Conservation (phyloP, 106 monocot species). For the Dendrobium huoshanense region DNA sequence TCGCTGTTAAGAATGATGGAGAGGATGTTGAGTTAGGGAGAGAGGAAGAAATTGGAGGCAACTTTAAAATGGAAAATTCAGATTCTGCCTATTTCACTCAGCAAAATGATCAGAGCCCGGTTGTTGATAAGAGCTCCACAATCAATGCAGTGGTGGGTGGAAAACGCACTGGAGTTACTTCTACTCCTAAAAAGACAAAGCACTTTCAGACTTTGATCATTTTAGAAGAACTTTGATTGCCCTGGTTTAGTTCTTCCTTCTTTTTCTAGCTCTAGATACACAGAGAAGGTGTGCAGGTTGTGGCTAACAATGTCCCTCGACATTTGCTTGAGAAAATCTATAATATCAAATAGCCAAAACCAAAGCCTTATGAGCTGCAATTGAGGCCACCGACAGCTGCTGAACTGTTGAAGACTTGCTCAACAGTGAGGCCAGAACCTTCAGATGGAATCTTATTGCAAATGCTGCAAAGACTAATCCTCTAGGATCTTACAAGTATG, state of each 20-base stretch:
- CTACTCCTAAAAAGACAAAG: constrained; percentile 94
- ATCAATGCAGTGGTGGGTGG: constrained; percentile 89
- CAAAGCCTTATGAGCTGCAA: constrained; percentile 66
- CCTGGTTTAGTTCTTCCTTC: constrained; percentile 95
- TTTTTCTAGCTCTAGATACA: constrained; percentile 81
- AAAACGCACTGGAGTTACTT: constrained; percentile 84
- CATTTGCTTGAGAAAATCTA: constrained; percentile 49
- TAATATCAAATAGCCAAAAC: constrained; percentile 69
- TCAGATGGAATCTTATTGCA: no score
- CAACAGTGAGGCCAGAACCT: no score
- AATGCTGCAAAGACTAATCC: no score
- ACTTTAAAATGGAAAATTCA: no score
- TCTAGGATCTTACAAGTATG: no score
- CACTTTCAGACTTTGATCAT: constrained; percentile 96
- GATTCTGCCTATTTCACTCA: no score
- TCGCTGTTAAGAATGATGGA: no score
- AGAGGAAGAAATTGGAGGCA: no score
- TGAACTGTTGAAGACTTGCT: constrained; percentile 72
- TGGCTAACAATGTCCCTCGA: constrained; percentile 61
- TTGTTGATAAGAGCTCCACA: constrained; percentile 94
- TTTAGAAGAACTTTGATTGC: constrained; percentile 80
- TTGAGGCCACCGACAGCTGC: constrained; percentile 53
- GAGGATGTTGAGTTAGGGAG: no score
- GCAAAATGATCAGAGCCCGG: constrained; percentile 20
- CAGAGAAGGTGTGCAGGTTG: constrained; percentile 78